phyloP scores from a whole-genome alignment of 148 eudicot genomes.

The Camellia granthamiana region DNA sequence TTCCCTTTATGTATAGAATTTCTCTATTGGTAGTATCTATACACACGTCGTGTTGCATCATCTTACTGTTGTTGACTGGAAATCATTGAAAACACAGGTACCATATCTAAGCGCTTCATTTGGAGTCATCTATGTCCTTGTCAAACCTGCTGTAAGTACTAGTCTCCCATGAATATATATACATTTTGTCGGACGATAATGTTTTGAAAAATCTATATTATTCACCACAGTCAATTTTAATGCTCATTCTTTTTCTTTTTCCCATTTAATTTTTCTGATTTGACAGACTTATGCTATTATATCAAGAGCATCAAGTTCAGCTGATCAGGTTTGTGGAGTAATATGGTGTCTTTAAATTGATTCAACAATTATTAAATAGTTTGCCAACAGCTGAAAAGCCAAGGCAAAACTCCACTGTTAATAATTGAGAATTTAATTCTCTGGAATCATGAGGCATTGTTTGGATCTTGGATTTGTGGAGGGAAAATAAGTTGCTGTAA shows the following conservation, averaged over 20 bases:
- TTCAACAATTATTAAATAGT: neutral
- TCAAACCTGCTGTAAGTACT: constrained; percentile 76
- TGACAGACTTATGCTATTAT: constrained; percentile 83
- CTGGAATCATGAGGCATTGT: neutral
- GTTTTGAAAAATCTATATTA: neutral
- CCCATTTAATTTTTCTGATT: neutral
- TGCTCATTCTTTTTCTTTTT: neutral
- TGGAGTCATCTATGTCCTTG: constrained; percentile 75
- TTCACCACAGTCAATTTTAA: neutral
- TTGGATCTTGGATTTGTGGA: no score
- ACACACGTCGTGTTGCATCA: neutral
- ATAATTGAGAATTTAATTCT: neutral
- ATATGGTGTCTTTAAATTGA: neutral
- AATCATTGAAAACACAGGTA: constrained; percentile 47
- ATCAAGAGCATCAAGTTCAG: constrained; percentile 70
- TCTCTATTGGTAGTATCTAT: neutral
- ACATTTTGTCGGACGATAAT: neutral
- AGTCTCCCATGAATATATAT: neutral
- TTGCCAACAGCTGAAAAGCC: neutral
- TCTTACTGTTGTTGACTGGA: neutral
- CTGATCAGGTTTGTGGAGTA: constrained; percentile 64
- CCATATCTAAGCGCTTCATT: constrained; percentile 91
- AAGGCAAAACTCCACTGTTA: neutral
- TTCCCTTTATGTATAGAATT: neutral
- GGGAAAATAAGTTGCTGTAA: neutral